These are phyloP conservation scores for Oemleria cerasiformis DNA, from an alignment of 306 rosid genomes.

Conservation along the genomic window DNA sequence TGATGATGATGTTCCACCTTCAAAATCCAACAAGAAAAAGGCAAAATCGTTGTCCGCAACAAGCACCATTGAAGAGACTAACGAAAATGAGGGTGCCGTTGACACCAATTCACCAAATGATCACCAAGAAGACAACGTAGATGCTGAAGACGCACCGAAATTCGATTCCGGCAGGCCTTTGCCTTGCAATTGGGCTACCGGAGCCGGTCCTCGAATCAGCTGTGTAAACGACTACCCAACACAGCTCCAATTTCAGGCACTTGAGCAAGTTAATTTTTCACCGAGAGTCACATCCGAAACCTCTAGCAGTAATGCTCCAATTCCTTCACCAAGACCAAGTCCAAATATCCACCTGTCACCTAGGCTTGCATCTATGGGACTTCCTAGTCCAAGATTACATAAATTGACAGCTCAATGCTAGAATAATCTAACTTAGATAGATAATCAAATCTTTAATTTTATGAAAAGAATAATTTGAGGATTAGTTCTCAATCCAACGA, in stretches of 20 bases:
- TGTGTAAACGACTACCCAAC: constrained; percentile 73
- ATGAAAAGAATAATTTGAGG: neutral
- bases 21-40: neutral
- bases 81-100: constrained; percentile 7
- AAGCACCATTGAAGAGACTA: neutral
- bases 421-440: neutral
- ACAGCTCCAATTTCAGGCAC: constrained; percentile 61
- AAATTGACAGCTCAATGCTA: neutral
- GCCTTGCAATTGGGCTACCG: constrained; percentile 58
- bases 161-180: constrained; percentile 28
- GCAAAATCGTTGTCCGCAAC: constrained; percentile 1
- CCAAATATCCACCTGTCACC: constrained; percentile 69
- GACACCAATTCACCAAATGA: constrained; percentile 18
- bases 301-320: constrained; percentile 33
- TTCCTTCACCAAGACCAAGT: constrained; percentile 77
- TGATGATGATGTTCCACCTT: constrained; percentile 71
- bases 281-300: constrained; percentile 41
- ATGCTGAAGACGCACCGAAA: constrained; percentile 14
- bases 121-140: constrained; percentile 20
- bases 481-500: too few relatives aligned
- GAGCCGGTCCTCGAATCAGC: constrained; percentile 53
- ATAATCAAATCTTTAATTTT: neutral
- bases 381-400: constrained; percentile 49
- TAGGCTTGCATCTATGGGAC: constrained; percentile 51
- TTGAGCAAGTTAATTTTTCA: constrained; percentile 66